A percentile compares a stretch with the other conserved stretches of the same genome.
Evolutionary conservation across 2,329 filamentous ascomycete species (phyloP).

Genomic region (Graphilbum ipis-grandicollis): DNA sequence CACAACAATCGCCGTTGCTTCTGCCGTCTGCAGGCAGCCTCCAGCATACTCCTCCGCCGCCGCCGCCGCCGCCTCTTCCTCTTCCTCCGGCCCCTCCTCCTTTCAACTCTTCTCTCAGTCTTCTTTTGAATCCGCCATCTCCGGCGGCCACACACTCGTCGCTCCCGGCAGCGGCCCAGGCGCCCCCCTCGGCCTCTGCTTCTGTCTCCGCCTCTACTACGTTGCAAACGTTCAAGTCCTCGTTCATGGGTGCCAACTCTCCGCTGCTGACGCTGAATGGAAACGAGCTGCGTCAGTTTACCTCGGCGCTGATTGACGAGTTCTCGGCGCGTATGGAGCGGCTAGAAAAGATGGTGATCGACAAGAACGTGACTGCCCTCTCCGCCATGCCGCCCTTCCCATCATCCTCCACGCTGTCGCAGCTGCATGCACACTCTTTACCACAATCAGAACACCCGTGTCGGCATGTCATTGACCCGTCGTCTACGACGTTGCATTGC

Average conservation of each 20-base stretch:
- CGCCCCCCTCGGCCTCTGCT: not conserved
- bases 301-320: slow-evolving; percentile 22
- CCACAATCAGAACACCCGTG: slow-evolving; percentile 4
- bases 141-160: not conserved
- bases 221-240: no score
- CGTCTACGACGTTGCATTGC: slow-evolving; percentile 27
- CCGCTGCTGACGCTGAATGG: slow-evolving; percentile 11
- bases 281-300: slow-evolving; percentile 10
- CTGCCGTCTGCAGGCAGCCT: no score
- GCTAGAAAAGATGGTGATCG: slow-evolving; percentile 31
- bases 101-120: slow-evolving; percentile 8
- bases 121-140: slow-evolving; percentile 8
- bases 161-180: not conserved
- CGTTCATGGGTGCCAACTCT: slow-evolving; percentile 1
- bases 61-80: no score
- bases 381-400: slow-evolving; percentile 6
- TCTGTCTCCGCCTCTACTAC: not conserved
- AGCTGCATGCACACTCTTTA: slow-evolving; percentile 10
- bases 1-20: slow-evolving; percentile 8
- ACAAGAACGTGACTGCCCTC: slow-evolving; percentile 14
- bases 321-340: slow-evolving; percentile 32
- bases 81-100: no score
- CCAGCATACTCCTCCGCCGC: not conserved
- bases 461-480: slow-evolving; percentile 5
- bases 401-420: slow-evolving; percentile 9